A percentile compares a stretch with the other conserved stretches of the same genome.
Conservation (phyloP, 441 rosid species). For the Monsonia emarginata region DNA sequence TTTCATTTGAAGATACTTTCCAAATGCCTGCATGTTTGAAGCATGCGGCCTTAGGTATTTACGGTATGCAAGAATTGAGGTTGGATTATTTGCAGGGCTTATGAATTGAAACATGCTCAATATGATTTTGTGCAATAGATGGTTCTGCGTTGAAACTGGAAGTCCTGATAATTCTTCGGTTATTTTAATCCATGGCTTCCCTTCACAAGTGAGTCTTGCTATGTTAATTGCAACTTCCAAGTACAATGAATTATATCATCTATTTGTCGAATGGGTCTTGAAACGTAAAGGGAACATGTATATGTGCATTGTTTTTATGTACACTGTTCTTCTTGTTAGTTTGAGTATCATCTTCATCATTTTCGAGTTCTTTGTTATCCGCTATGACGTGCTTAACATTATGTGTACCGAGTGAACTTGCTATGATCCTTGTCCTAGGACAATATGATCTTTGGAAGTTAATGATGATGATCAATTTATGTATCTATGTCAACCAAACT, state of each 20-base stretch:
- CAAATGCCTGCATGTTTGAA: background rate
- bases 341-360: background rate
- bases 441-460: background rate
- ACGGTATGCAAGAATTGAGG: constrained; percentile 32
- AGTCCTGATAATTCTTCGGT: constrained; percentile 44
- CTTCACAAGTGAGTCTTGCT: constrained; percentile 55
- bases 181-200: constrained; percentile 71
- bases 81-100: constrained; percentile 38
- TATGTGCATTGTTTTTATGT: background rate
- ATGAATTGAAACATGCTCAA: constrained; percentile 46
- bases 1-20: background rate
- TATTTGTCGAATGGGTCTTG: background rate
- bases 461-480: background rate
- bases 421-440: background rate
- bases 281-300: background rate
- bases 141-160: constrained; percentile 79
- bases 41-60: constrained; percentile 4
- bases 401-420: background rate
- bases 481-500: background rate
- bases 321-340: no score
- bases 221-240: background rate
- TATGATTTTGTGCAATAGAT: constrained; percentile 69
- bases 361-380: background rate
- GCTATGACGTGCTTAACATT: no score
- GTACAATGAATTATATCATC: background rate